A percentile compares a stretch with the other conserved stretches of the same genome.
Evolutionary conservation across 352 stramenopile species (phyloP).

Genomic region (Blastocystis hominis): DNA sequence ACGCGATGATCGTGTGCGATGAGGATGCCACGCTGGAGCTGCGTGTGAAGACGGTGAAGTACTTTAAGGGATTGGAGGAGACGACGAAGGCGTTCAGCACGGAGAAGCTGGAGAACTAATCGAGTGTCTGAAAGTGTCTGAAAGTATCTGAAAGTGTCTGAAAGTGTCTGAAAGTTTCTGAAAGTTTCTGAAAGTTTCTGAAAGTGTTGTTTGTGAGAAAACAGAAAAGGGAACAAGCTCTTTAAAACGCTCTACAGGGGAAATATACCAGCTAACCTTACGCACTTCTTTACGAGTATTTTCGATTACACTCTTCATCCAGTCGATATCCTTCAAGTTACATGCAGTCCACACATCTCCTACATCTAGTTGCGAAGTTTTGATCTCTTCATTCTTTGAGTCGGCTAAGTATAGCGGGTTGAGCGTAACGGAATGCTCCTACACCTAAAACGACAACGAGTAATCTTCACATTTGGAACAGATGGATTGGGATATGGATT

Average conservation of each 20-base stretch:
- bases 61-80: slow-evolving; percentile 74
- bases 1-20: slow-evolving; percentile 75
- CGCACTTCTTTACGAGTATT: neutral
- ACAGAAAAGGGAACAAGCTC: neutral
- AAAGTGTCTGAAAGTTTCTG: neutral
- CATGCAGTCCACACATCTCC: neutral
- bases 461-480: too few relatives aligned
- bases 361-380: neutral
- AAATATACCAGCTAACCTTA: neutral
- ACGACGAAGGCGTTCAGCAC: slow-evolving; percentile 57
- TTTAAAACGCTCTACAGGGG: neutral
- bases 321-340: neutral
- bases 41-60: slow-evolving; percentile 78
- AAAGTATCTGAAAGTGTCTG: neutral
- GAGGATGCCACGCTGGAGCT: slow-evolving; percentile 77
- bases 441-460: neutral
- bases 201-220: neutral
- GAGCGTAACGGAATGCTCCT: neutral
- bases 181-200: too few relatives aligned
- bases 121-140: neutral
- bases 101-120: slow-evolving; percentile 29
- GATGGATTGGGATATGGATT: too few relatives aligned
- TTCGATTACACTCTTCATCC: neutral
- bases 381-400: neutral
- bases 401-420: neutral